Evolutionary conservation across 345 rosid species (phyloP).

Genomic region (Eucalyptus sp.): DNA sequence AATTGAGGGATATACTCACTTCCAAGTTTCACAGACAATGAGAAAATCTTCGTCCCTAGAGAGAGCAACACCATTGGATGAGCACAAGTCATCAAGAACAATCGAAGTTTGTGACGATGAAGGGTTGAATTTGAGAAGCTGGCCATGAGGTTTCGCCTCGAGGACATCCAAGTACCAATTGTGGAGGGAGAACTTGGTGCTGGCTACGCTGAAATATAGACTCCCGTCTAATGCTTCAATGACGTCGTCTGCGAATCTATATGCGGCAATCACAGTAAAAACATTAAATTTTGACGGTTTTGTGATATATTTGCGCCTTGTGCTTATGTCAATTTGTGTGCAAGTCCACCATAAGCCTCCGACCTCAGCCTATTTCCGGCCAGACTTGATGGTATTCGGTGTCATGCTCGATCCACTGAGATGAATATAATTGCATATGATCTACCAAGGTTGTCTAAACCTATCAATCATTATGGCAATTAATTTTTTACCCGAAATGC

Average conservation of each 20-base stretch:
- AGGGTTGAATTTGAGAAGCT: conserved; percentile 41
- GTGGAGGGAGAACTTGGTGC: conserved; percentile 28
- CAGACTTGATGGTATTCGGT: not conserved
- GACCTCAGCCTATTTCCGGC: not conserved
- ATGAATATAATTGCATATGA: not conserved
- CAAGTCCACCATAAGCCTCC: not conserved
- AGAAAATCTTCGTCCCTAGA: conserved; percentile 29
- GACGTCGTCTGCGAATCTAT: conserved; percentile 43
- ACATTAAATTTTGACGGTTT: not conserved
- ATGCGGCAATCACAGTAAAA: not conserved
- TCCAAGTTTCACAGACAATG: conserved; percentile 33
- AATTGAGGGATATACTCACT: conserved; percentile 4
- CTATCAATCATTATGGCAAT: not conserved
- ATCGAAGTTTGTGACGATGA: conserved; percentile 11
- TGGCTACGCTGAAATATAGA: conserved; percentile 32
- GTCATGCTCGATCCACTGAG: not conserved
- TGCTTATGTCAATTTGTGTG: not conserved
- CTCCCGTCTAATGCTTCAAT: conserved; percentile 44
- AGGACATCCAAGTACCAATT: conserved; percentile 31
- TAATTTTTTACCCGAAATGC: not conserved
- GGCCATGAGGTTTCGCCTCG: conserved; percentile 47
- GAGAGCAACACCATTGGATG: conserved; percentile 44
- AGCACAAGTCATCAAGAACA: conserved; percentile 17
- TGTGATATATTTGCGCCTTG: not conserved
- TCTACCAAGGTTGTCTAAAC: not conserved